Base-by-base conservation (phyloP, 441 rosid genomes). In the Cnidoscolus chayamansa region DNA sequence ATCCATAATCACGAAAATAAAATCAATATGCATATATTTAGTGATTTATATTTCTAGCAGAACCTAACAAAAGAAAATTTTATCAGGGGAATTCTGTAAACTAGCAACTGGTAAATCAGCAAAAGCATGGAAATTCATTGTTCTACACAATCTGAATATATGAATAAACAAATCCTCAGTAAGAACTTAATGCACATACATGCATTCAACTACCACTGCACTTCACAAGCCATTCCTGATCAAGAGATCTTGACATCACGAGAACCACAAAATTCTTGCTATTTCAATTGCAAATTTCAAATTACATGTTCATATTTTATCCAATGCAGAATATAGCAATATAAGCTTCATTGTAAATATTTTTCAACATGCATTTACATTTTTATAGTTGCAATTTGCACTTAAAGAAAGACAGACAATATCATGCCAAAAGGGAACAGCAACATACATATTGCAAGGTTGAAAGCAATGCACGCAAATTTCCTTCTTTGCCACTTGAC, bases 401-500 rank as follows among this genome's bases (percentile, higher is more conserved):
- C 35, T 50, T 0, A 2, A 35, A 7, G 10, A 50, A 7, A 48
- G 37, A 69, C 43, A 49, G 65, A 50, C 31, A 66, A 49, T 49
- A 58, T 13, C 40, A 50, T 48, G 72, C 50, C 43, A 37, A 70
- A 40, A 64, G 62, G 64, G 56, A 35, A 59, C 58, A 55, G 68
- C 71, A 61, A 77, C 91, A 20, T 92, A 95, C 99, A 71, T 95
- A 95, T 91, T 92, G 98, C 76, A 95, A 73, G 19, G 99, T 95
- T 68, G 99, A 95, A 74, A 92, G 93, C 82, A 95, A 81, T 75
- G 98, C 98, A 12, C 99, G 88, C 71, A 95, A 83, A 81, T 95
- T 95, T 63, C 97, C 94, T 83, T 92, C 98, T 81, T 92, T 95
- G 72, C 98, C 93, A 65, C 81, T 86, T 17, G 92, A 92, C 99